Evolutionary conservation across 352 stramenopile species (phyloP).

Genomic region (Phytophthora cactorum): DNA sequence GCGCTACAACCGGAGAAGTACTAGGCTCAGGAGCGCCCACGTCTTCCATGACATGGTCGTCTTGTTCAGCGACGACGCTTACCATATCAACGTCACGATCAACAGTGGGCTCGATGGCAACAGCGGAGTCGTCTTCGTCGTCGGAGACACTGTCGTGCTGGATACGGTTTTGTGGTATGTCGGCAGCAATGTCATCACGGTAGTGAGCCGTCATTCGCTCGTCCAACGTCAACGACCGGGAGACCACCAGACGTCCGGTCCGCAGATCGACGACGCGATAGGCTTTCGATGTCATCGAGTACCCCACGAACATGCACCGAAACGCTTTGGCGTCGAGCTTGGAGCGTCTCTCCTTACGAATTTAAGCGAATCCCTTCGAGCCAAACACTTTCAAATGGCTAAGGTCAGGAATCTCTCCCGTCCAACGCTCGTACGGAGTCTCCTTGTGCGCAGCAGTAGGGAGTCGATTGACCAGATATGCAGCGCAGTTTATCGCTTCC

Average conservation of each 20-base stretch:
- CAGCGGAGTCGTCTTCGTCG: neutral
- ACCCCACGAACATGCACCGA: neutral
- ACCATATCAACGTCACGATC: slow-evolving; percentile 1
- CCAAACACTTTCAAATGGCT: neutral
- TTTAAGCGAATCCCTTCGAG: slow-evolving; percentile 2
- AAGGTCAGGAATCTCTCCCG: neutral
- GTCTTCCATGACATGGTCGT: neutral
- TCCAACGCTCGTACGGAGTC: neutral
- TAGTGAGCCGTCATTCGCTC: neutral
- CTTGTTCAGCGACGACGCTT: neutral
- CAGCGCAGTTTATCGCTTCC: slow-evolving; percentile 3
- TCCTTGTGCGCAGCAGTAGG: neutral
- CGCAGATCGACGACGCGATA: neutral
- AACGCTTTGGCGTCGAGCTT: neutral
- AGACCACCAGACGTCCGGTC: neutral
- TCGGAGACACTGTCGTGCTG: neutral
- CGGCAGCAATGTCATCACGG: neutral
- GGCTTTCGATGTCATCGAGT: slow-evolving; percentile 1
- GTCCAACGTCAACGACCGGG: neutral
- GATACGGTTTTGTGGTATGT: neutral
- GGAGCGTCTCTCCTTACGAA: neutral
- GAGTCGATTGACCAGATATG: neutral
- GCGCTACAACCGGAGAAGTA: neutral
- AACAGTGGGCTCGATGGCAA: neutral
- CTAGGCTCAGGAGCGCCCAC: neutral